A percentile compares a stretch with the other conserved stretches of the same genome.
Conservation (phyloP, 208 protist genomes). For the Wallacemonas sp. region DNA sequence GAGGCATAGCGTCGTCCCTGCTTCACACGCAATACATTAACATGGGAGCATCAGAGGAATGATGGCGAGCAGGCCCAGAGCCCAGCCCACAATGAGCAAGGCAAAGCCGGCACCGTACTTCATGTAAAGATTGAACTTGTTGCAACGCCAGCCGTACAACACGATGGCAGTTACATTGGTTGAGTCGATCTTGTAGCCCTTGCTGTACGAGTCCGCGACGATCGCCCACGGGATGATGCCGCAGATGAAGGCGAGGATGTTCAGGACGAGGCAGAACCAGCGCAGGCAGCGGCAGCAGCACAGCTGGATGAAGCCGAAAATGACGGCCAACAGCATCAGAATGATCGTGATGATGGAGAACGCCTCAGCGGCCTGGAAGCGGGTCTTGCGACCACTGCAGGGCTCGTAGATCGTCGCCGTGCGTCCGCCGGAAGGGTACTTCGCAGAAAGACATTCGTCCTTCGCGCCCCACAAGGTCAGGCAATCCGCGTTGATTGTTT, state of each 20-base stretch:
- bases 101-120: constrained; percentile 53
- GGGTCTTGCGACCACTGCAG: constrained; percentile 27
- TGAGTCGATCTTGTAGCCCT: constrained; percentile 3
- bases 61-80: constrained; percentile 40
- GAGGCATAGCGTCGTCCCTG: neutral
- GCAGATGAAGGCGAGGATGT: constrained; percentile 26
- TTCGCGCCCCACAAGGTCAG: constrained; percentile 18
- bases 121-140: neutral
- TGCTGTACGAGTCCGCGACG: constrained; percentile 30
- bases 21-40: constrained; percentile 13
- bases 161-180: too few relatives aligned
- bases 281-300: constrained; percentile 54
- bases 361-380: constrained; percentile 41
- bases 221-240: constrained; percentile 32
- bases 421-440: neutral
- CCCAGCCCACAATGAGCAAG: constrained; percentile 41
- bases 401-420: constrained; percentile 17
- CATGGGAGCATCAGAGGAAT: constrained; percentile 44
- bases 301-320: constrained; percentile 38
- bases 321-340: constrained; percentile 21
- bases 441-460: constrained; percentile 5
- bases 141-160: constrained; percentile 8
- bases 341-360: constrained; percentile 38
- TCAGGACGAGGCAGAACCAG: constrained; percentile 34
- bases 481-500: neutral